phyloP scores from a whole-genome alignment of 2,329 filamentous ascomycete genomes.

The Camillea tinctor region DNA sequence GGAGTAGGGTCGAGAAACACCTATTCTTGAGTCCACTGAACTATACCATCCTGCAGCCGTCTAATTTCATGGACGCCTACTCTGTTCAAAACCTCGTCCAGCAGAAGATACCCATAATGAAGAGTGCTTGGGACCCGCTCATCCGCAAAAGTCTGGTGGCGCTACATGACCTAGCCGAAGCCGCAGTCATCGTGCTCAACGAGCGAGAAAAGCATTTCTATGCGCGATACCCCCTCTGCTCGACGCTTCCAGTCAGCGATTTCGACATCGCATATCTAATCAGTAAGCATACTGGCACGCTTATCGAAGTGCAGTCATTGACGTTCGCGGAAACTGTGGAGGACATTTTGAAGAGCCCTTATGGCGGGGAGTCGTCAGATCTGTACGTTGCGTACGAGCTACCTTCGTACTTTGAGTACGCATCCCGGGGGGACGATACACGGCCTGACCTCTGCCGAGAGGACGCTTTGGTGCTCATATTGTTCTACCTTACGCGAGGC shows the following conservation, averaged over 20 bases:
- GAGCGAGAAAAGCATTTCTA: conserved; percentile 19
- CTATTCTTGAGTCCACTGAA: conserved; percentile 33
- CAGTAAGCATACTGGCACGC: conserved; percentile 1
- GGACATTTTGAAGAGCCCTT: not conserved
- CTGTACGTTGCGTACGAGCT: no score
- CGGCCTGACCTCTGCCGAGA: conserved; percentile 17
- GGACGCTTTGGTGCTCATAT: conserved; percentile 17
- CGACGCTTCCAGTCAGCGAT: conserved; percentile 13
- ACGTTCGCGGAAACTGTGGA: not conserved
- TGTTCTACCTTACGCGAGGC: conserved; percentile 24
- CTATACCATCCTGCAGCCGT: conserved; percentile 37
- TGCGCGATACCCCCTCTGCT: conserved; percentile 19
- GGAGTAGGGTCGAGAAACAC: conserved; percentile 35
- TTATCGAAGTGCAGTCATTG: not conserved
- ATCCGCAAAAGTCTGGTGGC: conserved; percentile 10
- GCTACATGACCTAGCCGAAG: conserved; percentile 19
- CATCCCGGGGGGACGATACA: conserved; percentile 7
- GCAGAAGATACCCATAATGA: conserved; percentile 1
- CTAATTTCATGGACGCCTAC: conserved; percentile 32
- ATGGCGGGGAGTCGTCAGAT: not conserved
- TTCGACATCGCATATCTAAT: conserved; percentile 8
- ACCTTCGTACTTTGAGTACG: no score
- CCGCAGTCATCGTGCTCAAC: conserved; percentile 9
- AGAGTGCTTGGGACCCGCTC: conserved; percentile 9
- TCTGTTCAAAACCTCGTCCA: conserved; percentile 6